phyloP scores from a whole-genome alignment of 148 eudicot species.

The Nepenthes gracilis region DNA sequence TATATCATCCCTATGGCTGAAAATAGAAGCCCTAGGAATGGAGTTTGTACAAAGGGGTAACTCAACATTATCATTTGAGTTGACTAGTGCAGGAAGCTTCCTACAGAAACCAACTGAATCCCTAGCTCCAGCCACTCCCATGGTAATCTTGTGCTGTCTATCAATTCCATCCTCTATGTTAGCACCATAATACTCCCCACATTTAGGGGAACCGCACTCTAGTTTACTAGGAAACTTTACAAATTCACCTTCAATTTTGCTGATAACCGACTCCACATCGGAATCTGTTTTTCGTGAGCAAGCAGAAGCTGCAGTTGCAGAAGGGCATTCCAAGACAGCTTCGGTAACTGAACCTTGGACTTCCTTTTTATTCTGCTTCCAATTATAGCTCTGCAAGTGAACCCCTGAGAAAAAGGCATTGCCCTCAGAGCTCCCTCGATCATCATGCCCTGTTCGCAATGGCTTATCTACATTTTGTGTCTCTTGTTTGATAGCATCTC shows the following conservation, averaged over 20 bases:
- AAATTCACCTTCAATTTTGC: slow-evolving; percentile 18
- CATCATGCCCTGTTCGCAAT: slow-evolving; percentile 40
- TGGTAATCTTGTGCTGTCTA: slow-evolving; percentile 22
- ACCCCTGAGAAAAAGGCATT: slow-evolving; percentile 46
- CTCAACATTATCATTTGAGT: slow-evolving; percentile 52
- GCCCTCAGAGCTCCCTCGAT: slow-evolving; percentile 76
- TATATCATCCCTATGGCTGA: slow-evolving; percentile 49
- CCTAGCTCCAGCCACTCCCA: slow-evolving; percentile 28
- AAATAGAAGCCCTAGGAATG: slow-evolving; percentile 38
- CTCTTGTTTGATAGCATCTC: slow-evolving; percentile 32
- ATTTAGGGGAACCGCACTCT: slow-evolving; percentile 26
- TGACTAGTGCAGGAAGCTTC: slow-evolving; percentile 27
- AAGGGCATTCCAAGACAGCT: slow-evolving; percentile 22
- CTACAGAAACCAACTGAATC: slow-evolving; percentile 20
- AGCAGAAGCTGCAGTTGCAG: slow-evolving; percentile 32
- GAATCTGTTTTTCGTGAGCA: slow-evolving; percentile 28
- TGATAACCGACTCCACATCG: slow-evolving; percentile 25
- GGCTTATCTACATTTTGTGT: slow-evolving; percentile 29
- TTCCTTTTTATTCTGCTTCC: slow-evolving; percentile 21
- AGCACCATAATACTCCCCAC: slow-evolving; percentile 28
- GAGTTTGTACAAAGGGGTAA: slow-evolving; percentile 38
- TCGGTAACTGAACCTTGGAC: slow-evolving; percentile 23
- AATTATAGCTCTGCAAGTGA: slow-evolving; percentile 4
- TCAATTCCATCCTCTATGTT: slow-evolving; percentile 28
- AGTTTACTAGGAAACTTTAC: slow-evolving; percentile 19